Conservation (phyloP, 352 stramenopile genomes). For the Thalassiosira pacifica region DNA sequence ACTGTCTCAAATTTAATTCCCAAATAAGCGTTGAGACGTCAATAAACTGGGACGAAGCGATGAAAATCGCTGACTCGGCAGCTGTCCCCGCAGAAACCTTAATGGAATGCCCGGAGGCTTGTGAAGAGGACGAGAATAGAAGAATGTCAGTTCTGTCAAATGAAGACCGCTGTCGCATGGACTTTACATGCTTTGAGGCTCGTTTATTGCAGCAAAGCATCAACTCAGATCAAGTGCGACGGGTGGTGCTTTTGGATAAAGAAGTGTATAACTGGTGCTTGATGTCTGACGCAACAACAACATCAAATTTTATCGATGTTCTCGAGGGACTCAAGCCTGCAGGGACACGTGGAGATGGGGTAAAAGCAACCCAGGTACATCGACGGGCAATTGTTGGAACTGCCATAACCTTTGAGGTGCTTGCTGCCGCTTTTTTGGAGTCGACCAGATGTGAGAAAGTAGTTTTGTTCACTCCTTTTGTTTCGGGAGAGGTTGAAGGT, state of each 20-base stretch:
- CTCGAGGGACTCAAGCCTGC: conserved; percentile 47
- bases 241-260: conserved; percentile 33
- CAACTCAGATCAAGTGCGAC: conserved; percentile 33
- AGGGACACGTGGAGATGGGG: conserved; percentile 1
- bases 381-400: conserved; percentile 43
- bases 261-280: conserved; percentile 38
- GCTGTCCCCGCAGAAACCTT: conserved; percentile 41
- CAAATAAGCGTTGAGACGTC: conserved; percentile 9
- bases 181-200: conserved; percentile 50
- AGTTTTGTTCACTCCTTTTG: conserved; percentile 44
- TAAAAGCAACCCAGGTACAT: conserved; percentile 26
- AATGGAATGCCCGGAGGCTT: conserved; percentile 35
- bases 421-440: conserved; percentile 39
- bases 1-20: neutral
- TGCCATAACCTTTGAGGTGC: conserved; percentile 35
- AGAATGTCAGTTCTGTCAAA: conserved; percentile 33
- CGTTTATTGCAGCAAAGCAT: conserved; percentile 38
- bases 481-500: conserved; percentile 47
- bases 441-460: conserved; percentile 13
- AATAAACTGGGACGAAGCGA: conserved; percentile 24
- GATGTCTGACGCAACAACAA: neutral
- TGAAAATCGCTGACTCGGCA: conserved; percentile 39
- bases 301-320: conserved; percentile 27
- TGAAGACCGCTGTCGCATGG: conserved; percentile 18
- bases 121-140: conserved; percentile 25